Conservation (phyloP, 2,329 filamentous ascomycete genomes). For the Fusarium penzigii region DNA sequence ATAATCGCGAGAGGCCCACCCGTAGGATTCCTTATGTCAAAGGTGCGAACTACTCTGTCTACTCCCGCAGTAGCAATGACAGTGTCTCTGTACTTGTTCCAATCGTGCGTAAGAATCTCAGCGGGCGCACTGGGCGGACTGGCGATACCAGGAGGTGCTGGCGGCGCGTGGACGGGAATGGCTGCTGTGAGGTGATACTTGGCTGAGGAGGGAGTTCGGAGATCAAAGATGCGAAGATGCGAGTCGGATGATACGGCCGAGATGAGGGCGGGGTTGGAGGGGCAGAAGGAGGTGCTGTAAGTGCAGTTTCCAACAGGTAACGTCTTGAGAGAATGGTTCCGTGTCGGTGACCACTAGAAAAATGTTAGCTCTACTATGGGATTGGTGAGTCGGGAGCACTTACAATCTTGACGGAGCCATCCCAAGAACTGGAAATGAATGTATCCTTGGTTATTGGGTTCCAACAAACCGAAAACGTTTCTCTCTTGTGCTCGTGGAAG, state of each 20-base stretch:
- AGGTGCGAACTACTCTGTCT: constrained; percentile 82
- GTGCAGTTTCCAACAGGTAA: constrained; percentile 92
- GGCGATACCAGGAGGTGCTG: constrained; percentile 41
- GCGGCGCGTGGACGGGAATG: constrained; percentile 78
- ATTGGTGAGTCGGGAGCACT: neutral
- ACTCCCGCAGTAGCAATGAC: constrained; percentile 88
- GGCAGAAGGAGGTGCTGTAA: constrained; percentile 89
- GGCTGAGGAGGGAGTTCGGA: constrained; percentile 81
- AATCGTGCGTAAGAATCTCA: constrained; percentile 93
- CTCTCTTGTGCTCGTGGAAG: constrained; percentile 90
- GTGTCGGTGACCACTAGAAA: constrained; percentile 76
- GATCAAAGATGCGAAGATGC: constrained; percentile 86
- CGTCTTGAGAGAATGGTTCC: constrained; percentile 74
- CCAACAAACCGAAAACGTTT: constrained; percentile 92
- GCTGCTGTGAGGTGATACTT: constrained; percentile 83
- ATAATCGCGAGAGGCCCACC: constrained; percentile 74
- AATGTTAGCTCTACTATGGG: no score
- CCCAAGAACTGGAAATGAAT: constrained; percentile 92
- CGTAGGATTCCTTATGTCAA: constrained; percentile 79
- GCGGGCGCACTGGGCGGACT: constrained; percentile 58
- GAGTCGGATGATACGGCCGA: constrained; percentile 89
- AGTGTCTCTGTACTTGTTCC: constrained; percentile 94
- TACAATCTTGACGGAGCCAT: constrained; percentile 89
- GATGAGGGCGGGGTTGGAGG: constrained; percentile 81
- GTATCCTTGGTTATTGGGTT: constrained; percentile 88